phyloP scores from a whole-genome alignment of 1,284 basidiomycete genomes.

The Pisolithus thermaeus region DNA sequence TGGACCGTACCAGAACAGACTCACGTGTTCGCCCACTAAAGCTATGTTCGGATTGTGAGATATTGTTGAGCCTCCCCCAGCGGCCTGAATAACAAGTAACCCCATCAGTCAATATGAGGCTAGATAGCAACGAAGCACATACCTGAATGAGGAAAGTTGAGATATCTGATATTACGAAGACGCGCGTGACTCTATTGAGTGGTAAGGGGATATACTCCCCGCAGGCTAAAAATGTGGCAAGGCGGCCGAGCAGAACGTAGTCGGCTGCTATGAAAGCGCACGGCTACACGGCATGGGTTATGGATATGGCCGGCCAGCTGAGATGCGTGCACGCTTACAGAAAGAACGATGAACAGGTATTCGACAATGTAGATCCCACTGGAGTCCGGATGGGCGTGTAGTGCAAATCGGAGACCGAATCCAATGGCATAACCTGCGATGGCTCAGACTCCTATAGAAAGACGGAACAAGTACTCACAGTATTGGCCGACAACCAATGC shows the following conservation, averaged over 20 bases:
- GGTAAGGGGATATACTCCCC: slow-evolving; percentile 50
- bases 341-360: slow-evolving; percentile 61
- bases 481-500: slow-evolving; percentile 62
- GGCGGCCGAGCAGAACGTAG: slow-evolving; percentile 61
- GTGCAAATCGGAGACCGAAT: slow-evolving; percentile 36
- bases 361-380: slow-evolving; percentile 52
- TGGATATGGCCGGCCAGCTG: neutral
- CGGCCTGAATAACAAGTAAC: neutral
- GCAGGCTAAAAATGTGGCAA: slow-evolving; percentile 48
- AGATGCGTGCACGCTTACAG: slow-evolving; percentile 31
- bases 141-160: slow-evolving; percentile 66
- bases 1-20: slow-evolving; percentile 38
- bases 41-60: slow-evolving; percentile 9
- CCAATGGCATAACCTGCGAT: slow-evolving; percentile 46
- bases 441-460: slow-evolving; percentile 13
- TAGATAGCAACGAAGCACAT: neutral
- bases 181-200: slow-evolving; percentile 44
- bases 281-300: slow-evolving; percentile 22
- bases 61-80: slow-evolving; percentile 12
- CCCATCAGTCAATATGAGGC: neutral
- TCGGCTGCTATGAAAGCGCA: slow-evolving; percentile 75
- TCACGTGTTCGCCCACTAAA: slow-evolving; percentile 33
- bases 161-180: slow-evolving; percentile 57
- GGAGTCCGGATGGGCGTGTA: slow-evolving; percentile 28
- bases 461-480: slow-evolving; percentile 31